Percentiles rank a stretch among this genome's conserved stretches.
These are phyloP conservation scores for sunflower (Helianthus annuus) DNA, from an alignment of 129 eudicot species.

Conservation along the genomic window HanXRQr2.0-SUNRISE NC_035443.2:74473385-74473884, in stretches of 20 bases:
- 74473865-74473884: no score
- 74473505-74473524: conserved; percentile 27
- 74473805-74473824: no score
- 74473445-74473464: no score
- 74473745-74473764: conserved; percentile 24
- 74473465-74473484: no score
- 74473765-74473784: neutral
- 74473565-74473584: no score
- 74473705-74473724: conserved; percentile 25
- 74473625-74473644: neutral
- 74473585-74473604: conserved; percentile 3
- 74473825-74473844: no score
- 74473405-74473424: neutral
- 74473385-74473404: neutral
- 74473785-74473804: no score
- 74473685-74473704: conserved; percentile 18
- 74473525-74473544: no score
- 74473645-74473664: neutral
- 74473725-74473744: conserved; percentile 25
- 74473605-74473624: conserved; percentile 22
- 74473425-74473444: no score
- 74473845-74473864: no score
- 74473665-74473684: neutral
- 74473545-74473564: no score
- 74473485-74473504: neutral